A percentile compares a stretch with the other conserved stretches of the same genome.
phyloP scores from a whole-genome alignment of 129 eudicot species.

The Apium graveolens region DNA sequence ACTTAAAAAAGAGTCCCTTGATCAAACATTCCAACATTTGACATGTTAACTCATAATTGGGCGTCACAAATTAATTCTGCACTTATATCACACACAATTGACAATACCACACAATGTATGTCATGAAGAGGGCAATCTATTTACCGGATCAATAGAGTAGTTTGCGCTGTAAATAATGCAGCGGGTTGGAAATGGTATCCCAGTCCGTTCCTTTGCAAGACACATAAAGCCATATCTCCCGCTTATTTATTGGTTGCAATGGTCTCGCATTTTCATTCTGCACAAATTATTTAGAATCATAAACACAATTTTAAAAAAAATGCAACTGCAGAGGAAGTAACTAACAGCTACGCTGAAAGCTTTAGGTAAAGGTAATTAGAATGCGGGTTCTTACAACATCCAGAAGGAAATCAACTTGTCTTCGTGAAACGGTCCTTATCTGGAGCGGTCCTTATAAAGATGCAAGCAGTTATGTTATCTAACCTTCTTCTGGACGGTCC shows the following conservation, averaged over 20 bases:
- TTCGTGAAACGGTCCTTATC: not conserved
- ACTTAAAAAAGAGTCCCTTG: too few relatives aligned
- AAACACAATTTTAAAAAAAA: too few relatives aligned
- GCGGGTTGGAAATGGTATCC: not conserved
- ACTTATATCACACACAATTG: too few relatives aligned
- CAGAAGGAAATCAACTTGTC: not conserved
- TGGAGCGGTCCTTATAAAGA: too few relatives aligned
- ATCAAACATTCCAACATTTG: too few relatives aligned
- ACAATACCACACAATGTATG: too few relatives aligned
- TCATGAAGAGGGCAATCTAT: not conserved
- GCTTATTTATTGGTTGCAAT: not conserved
- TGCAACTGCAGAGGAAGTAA: too few relatives aligned
- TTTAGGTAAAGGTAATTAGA: not conserved
- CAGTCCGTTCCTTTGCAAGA: not conserved
- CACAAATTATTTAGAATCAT: not conserved
- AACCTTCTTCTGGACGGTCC: constrained; percentile 42
- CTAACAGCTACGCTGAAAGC: not conserved
- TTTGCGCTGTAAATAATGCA: not conserved
- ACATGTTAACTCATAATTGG: too few relatives aligned
- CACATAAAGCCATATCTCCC: not conserved
- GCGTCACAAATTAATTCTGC: too few relatives aligned
- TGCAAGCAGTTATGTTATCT: too few relatives aligned
- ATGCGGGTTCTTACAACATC: not conserved
- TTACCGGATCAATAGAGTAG: not conserved
- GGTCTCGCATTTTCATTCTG: not conserved